phyloP scores from a whole-genome alignment of 768 basidiomycete species.

The Sarcomyxa edulis region DNA sequence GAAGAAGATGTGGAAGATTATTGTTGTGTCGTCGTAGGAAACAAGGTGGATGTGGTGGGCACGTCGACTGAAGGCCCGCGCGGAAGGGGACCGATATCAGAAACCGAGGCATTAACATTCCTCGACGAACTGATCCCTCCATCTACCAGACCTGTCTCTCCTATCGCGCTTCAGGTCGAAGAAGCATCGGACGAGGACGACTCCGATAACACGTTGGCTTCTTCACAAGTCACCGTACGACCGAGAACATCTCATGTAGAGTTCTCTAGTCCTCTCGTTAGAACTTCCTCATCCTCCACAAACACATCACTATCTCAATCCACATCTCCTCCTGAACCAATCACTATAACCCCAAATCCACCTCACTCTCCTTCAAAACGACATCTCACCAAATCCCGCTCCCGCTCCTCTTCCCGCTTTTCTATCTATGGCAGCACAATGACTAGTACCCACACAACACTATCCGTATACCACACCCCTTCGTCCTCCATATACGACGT shows the following conservation, averaged over 20 bases:
- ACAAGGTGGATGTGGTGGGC: slow-evolving; percentile 63
- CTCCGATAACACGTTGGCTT: slow-evolving; percentile 15
- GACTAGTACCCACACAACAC: slow-evolving; percentile 49
- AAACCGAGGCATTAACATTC: slow-evolving; percentile 44
- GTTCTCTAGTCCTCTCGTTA: slow-evolving; percentile 11
- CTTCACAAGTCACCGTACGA: slow-evolving; percentile 16
- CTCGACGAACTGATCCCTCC: slow-evolving; percentile 53
- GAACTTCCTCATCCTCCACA: slow-evolving; percentile 3
- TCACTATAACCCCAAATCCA: too few relatives aligned
- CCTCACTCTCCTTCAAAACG: slow-evolving; percentile 25
- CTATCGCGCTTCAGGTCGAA: slow-evolving; percentile 8
- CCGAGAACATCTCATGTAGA: too few relatives aligned
- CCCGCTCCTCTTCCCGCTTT: slow-evolving; percentile 38
- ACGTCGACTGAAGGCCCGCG: too few relatives aligned
- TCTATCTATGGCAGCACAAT: slow-evolving; percentile 46
- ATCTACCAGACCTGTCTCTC: slow-evolving; percentile 11
- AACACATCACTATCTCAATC: slow-evolving; percentile 21
- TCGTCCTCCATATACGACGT: slow-evolving; percentile 69
- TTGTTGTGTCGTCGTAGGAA: slow-evolving; percentile 74
- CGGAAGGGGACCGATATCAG: slow-evolving; percentile 14
- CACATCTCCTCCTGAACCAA: slow-evolving; percentile 13
- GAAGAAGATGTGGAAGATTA: slow-evolving; percentile 60
- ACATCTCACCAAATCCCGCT: slow-evolving; percentile 34
- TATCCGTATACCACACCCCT: slow-evolving; percentile 73
- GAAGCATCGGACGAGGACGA: slow-evolving; percentile 6